Conservation (phyloP, 805 yeast species). For the Danielia oregonensis region DNA sequence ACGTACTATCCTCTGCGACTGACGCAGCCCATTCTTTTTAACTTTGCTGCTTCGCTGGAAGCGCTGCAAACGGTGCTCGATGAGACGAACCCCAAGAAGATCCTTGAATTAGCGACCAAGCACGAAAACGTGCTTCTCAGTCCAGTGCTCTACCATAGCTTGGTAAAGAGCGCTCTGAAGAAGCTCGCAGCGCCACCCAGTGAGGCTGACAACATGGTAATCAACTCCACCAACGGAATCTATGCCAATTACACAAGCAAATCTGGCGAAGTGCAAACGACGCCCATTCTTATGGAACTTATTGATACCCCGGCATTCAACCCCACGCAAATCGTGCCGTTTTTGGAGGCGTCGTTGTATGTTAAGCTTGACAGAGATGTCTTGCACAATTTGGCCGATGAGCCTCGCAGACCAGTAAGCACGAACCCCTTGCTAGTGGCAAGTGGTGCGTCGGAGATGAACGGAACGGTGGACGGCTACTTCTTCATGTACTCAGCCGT, state of each 20-base stretch:
- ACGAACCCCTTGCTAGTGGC: conserved; percentile 71
- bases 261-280: conserved; percentile 4
- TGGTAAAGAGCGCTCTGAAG: conserved; percentile 2
- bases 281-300: conserved; percentile 61
- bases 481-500: conserved; percentile 65
- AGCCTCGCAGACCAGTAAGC: conserved; percentile 56
- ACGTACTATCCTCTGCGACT: conserved; percentile 73
- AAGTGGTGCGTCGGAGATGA: conserved; percentile 73
- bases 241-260: conserved; percentile 15
- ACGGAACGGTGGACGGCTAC: conserved; percentile 75
- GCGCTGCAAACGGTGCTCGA: conserved; percentile 21
- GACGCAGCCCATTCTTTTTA: conserved; percentile 56
- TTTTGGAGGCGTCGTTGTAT: conserved; percentile 67
- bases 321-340: conserved; percentile 66
- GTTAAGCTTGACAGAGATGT: conserved; percentile 57
- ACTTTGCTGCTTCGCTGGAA: conserved; percentile 41
- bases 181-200: background rate
- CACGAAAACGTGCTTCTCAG: conserved; percentile 20
- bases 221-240: conserved; percentile 18
- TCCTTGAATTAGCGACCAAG: conserved; percentile 12
- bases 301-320: conserved; percentile 74
- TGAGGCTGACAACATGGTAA: background rate
- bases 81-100: conserved; percentile 12
- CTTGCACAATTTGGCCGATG: conserved; percentile 58
- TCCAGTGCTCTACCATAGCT: conserved; percentile 27